Conservation (phyloP, 208 protist genomes). For the Leishmania major region DNA sequence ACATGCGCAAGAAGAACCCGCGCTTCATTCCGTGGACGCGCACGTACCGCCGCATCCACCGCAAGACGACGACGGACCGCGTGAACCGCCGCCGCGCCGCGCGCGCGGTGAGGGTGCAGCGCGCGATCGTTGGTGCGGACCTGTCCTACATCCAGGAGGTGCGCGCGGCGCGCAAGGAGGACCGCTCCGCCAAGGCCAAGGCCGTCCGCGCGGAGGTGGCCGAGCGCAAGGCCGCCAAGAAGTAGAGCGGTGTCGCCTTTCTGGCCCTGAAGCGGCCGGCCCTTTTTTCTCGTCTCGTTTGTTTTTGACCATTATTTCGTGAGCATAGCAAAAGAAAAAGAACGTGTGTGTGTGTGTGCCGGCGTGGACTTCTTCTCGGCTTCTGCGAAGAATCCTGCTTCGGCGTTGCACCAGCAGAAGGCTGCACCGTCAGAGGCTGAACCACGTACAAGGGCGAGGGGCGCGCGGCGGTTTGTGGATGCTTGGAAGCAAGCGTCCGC, state of each 20-base stretch:
- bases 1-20: slow-evolving; percentile 96
- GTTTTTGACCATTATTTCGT: neutral
- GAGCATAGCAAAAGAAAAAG: no score
- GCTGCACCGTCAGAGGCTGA: neutral
- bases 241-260: slow-evolving; percentile 37
- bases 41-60: slow-evolving; percentile 93
- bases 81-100: slow-evolving; percentile 81
- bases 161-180: slow-evolving; percentile 75
- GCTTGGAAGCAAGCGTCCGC: neutral
- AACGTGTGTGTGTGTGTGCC: no score
- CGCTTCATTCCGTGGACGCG: slow-evolving; percentile 93
- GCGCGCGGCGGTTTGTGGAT: neutral
- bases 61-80: slow-evolving; percentile 91
- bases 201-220: slow-evolving; percentile 88
- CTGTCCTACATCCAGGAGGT: slow-evolving; percentile 91
- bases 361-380: no score
- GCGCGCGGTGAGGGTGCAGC: slow-evolving; percentile 71
- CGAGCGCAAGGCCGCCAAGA: slow-evolving; percentile 93
- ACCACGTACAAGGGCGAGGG: no score
- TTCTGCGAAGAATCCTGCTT: neutral
- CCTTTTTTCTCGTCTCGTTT: neutral
- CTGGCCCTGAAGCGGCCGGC: neutral
- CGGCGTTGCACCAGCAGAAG: neutral
- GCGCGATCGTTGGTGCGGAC: slow-evolving; percentile 89
- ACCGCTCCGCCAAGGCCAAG: slow-evolving; percentile 90